Evolutionary conservation across 1,284 basidiomycete genomes (phyloP).

Genomic region (Cutaneotrichosporon spelunceum): DNA sequence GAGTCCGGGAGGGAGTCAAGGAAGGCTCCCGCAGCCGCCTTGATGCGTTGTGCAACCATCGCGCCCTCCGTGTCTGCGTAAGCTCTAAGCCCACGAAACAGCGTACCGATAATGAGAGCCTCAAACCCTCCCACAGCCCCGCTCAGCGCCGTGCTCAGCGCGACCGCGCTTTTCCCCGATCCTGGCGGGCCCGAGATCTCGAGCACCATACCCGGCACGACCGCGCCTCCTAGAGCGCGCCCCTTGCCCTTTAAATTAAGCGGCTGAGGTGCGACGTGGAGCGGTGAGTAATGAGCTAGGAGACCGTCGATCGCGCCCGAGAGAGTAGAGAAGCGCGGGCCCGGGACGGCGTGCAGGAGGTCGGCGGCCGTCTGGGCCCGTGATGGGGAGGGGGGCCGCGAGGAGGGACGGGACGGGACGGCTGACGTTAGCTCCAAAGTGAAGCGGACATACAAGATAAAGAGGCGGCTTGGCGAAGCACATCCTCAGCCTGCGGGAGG

Average conservation of each 20-base stretch:
- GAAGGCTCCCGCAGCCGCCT: conserved; percentile 26
- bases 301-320: conserved; percentile 38
- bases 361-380: conserved; percentile 31
- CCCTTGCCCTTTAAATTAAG: conserved; percentile 25
- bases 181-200: conserved; percentile 50
- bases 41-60: conserved; percentile 36
- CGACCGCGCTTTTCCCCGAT: conserved; percentile 43
- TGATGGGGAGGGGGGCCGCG: conserved; percentile 4
- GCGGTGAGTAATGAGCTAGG: conserved; percentile 24
- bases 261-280: not conserved
- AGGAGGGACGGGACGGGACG: conserved; percentile 9
- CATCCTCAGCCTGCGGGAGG: conserved; percentile 32
- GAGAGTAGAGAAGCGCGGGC: conserved; percentile 36
- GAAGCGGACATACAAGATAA: not conserved
- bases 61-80: conserved; percentile 48
- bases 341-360: conserved; percentile 24
- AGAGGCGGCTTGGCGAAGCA: conserved; percentile 26
- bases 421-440: conserved; percentile 7
- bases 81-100: not conserved
- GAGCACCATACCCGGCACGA: conserved; percentile 42
- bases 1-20: conserved; percentile 7
- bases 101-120: conserved; percentile 47
- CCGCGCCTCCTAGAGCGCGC: conserved; percentile 2
- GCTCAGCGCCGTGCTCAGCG: conserved; percentile 36
- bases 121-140: conserved; percentile 33